Evolutionary conservation across 805 yeast species (phyloP).

Genomic region (Schizosaccharomyces lindneri): DNA sequence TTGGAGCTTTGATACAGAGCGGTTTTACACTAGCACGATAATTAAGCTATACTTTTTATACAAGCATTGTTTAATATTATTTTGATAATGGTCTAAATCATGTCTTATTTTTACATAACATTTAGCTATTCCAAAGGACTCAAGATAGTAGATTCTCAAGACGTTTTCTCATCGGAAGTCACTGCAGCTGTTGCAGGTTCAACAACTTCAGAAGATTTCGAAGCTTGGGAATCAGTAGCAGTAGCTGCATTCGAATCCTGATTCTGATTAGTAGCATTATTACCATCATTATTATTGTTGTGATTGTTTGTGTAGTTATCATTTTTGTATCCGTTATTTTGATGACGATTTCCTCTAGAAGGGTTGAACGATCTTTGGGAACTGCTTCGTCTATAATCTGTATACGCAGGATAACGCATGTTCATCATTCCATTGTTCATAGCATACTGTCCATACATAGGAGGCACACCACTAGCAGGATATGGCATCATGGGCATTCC

Average conservation of each 20-base stretch:
- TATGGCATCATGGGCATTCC: not conserved
- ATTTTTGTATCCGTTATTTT: not conserved
- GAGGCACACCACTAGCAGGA: not conserved
- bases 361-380: not conserved
- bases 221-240: no score
- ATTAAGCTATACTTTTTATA: not conserved
- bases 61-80: not conserved
- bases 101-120: no score
- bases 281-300: not conserved
- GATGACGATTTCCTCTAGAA: not conserved
- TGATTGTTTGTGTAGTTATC: not conserved
- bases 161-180: no score
- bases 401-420: not conserved
- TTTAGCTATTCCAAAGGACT: no score
- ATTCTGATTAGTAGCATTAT: not conserved
- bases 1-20: no score
- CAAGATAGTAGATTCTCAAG: no score
- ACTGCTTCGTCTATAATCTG: not conserved
- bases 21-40: not conserved
- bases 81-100: no score
- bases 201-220: no score
- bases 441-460: not conserved
- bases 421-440: not conserved
- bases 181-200: no score
- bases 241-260: no score